Base-by-base conservation (phyloP, 306 rosid genomes). In the Senna tora region DNA sequence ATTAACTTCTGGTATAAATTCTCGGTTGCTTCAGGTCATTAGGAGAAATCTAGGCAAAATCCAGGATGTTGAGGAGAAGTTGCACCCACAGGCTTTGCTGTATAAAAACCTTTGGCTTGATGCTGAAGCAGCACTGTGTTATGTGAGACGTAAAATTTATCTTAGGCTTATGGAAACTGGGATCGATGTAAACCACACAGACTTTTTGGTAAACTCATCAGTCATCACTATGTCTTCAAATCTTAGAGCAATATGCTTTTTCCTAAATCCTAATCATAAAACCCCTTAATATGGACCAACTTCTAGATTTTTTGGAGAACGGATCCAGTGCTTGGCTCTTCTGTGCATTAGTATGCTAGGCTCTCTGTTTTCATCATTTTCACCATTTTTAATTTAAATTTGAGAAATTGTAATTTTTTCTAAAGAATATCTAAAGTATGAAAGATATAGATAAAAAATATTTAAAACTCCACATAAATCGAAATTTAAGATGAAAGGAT, bases 51-150 rank as follows among this genome's bases (percentile, higher is more conserved):
- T 71, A 45, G 77, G 81, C 51, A 87, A 56, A 76, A 82, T 17
- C 49, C 77, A 60, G 42, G 75, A 67, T 60, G 19, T 52, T 17
- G 84, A 72, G 52, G 87, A 82, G 41, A 84, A 85, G 45, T 49
- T 85, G 68, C 79, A 72, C 12, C 87, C 86, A 9, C 78, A 85
- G 68, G 84, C 86, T 49, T 57, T 41, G 16, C 38, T 87, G 50
- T 83, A 78, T 67, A 65, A 73, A 72, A 85, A 84, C 2, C 73
- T 90, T 46, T 87, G 96, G 96, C 84, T 84, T 43, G 84, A 90
- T 62, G 79, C 92, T 30, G 92, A 85, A 87, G 87, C 88, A 38
- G 87, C 80, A 20, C 68, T 84, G 45, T 70, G 92, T 63, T 80
- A 76, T 57, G 56, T 76, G 77, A 85, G 79, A 73, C 82, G 81